phyloP scores from a whole-genome alignment of 1,284 basidiomycete genomes.

The Trichosporon faecale region DNA sequence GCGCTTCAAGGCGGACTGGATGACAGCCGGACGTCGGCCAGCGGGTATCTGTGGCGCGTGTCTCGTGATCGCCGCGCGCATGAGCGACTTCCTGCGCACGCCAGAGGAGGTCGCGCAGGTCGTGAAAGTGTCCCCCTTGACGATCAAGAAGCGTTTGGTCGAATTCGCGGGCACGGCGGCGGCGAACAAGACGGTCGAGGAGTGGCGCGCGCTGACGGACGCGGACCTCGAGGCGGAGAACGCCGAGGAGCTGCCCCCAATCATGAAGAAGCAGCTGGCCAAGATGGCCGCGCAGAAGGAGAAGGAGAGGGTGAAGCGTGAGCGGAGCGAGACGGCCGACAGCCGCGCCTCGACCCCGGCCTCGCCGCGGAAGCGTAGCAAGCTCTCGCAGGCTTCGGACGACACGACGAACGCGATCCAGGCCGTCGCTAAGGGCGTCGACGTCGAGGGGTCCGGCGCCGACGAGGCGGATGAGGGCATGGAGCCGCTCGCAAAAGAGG shows the following conservation, averaged over 20 bases:
- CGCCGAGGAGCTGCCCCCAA: constrained; percentile 37
- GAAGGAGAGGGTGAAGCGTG: constrained; percentile 28
- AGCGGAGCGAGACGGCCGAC: constrained; percentile 21
- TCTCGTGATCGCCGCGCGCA: constrained; percentile 88
- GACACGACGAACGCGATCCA: constrained; percentile 12
- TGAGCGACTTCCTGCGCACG: constrained; percentile 94
- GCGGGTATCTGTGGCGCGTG: constrained; percentile 97
- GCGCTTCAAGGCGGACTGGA: constrained; percentile 96
- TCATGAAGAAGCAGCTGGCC: constrained; percentile 43
- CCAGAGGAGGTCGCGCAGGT: constrained; percentile 96
- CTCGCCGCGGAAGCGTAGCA: background rate
- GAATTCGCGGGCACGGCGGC: constrained; percentile 91
- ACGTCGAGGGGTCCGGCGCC: constrained; percentile 1
- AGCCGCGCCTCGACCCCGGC: background rate
- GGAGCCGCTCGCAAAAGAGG: constrained; percentile 50
- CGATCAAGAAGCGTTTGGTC: constrained; percentile 87
- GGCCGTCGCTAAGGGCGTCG: constrained; percentile 3
- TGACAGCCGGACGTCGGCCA: constrained; percentile 89
- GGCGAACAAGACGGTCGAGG: constrained; percentile 78
- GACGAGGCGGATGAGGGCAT: constrained; percentile 50
- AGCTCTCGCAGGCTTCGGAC: background rate
- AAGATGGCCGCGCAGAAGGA: constrained; percentile 30
- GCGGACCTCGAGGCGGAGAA: constrained; percentile 51
- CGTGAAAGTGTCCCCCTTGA: constrained; percentile 95
- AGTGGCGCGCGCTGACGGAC: constrained; percentile 83